Evolutionary conservation across 108 stramenopile species (phyloP).

Genomic region (Chaetoceros tenuissimus): DNA sequence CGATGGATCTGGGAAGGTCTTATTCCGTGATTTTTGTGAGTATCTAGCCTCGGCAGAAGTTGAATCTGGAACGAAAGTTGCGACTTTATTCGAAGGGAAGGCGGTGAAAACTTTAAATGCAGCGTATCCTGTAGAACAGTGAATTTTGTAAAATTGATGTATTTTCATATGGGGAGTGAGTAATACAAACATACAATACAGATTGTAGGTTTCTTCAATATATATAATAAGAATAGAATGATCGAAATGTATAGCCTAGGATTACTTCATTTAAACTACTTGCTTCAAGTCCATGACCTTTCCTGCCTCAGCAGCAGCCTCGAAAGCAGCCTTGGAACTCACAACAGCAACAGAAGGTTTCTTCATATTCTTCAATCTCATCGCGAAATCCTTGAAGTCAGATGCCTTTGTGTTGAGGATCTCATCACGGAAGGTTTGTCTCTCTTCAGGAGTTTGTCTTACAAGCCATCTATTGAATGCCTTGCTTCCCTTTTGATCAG

Average conservation of each 20-base stretch:
- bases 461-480: conserved; percentile 75
- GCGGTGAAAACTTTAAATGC: too few species aligned
- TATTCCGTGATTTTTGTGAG: not conserved
- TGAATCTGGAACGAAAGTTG: not conserved
- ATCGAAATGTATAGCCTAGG: too few species aligned
- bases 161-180: too few species aligned
- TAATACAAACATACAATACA: too few species aligned
- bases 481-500: conserved; percentile 79
- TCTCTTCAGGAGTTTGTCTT: conserved; percentile 70
- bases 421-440: conserved; percentile 83
- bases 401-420: conserved; percentile 78
- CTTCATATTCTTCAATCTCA: conserved; percentile 73
- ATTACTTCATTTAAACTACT: conserved; percentile 43
- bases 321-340: conserved; percentile 82
- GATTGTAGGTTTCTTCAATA: too few species aligned
- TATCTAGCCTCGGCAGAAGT: not conserved
- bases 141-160: too few species aligned
- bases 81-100: not conserved
- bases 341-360: conserved; percentile 80
- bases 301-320: conserved; percentile 69
- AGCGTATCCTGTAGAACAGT: too few species aligned
- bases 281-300: conserved; percentile 52
- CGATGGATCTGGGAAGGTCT: not conserved
- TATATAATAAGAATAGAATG: too few species aligned
- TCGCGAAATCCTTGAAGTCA: conserved; percentile 86